Evolutionary conservation across 2,329 filamentous ascomycete genomes (phyloP), one percentile per base, ranked within the genome.

Genomic region (Alternaria dauci): DNA sequence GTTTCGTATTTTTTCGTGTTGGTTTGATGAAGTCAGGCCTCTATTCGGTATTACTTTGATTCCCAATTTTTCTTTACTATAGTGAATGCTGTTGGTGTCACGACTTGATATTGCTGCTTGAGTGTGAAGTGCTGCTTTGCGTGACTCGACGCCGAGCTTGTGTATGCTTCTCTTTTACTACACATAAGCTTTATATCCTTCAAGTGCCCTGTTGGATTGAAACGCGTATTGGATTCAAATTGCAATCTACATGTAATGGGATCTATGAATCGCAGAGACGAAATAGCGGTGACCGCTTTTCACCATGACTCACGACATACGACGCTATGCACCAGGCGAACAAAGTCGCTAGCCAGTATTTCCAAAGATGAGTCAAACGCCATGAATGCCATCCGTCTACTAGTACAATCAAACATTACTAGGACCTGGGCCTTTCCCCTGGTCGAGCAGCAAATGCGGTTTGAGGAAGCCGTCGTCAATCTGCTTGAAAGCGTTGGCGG

Each of bases 401-500:
- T 55, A 39, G 28, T 36, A 39, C 18, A 63, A 42, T 71, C 65
- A 78, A 18, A 77, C 76, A 67, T 78, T 78, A 57, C 65, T 70
- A 20, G 74, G 72, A 9, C 76, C 76, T 2, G 75, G 71, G 1
- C 75, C 76, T 39, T 77, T 77, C 25, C 73, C 74, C 20, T 79
- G 91, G 79, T 97, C 94, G 20, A 98, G 85, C 66, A 98, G 79
- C 56, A 98, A 81, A 75, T 90, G 92, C 18, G 94, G 94, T 83
- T 98, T 98, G 79, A 98, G 94, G 77, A 93, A 97, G 62, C 94
- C 93, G 79, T 99, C 95, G 77, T 99, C 95, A 61, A 99, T 82
- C 80, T 97, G 94, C 68, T 89, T 89, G 79, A 99, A 96, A 81
- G 96, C 88, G 46, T 91, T 93, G 9, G 92, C 91, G 44, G 96